Base-by-base conservation (phyloP, 306 rosid genomes). In the Erythrophleum fordii region DNA sequence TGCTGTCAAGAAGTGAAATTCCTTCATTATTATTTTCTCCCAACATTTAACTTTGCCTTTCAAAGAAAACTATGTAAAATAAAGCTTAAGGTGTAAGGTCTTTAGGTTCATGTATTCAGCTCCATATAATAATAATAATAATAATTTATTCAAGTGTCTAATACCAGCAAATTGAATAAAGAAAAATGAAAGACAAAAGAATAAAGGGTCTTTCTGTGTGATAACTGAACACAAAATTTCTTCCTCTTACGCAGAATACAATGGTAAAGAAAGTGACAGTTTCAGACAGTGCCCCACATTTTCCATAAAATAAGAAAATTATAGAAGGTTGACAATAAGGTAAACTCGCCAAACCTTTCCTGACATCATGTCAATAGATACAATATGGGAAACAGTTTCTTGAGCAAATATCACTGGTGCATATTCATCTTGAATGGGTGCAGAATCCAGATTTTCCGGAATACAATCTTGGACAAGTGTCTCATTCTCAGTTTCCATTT, bases 301-400 rank as follows among this genome's bases (percentile, higher is more conserved):
- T 42, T 29, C 39, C 34, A 69, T 60, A 70, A 39, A 70, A 51
- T 61, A 29, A 16, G 59, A 42, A 67, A 65, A 22, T 44, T 44
- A 22, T 53, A 35, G 17, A 41, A 8, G 44, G 61, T 34, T 39
- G 34, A 75, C 31, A 42, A 48, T 41, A 72, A 73, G 80, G 44
- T 49, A 78, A 82, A 59, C 55, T 77, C 58, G 73, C 73, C 88
- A 42, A 75, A 95, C 99, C 97, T 93, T 95, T 83, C 99, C 99
- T 12, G 99, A 95, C 99, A 95, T 95, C 99, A 95, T 95, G 88
- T 93, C 99, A 59, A 95, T 95, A 23, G 99, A 95, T 76, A 95
- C 98, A 84, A 95, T 95, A 90, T 95, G 99, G 68, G 99, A 89
- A 75, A 95, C 99, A 11, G 99, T 95, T 89, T 91, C 99, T 88